Conservation (phyloP, 2,329 filamentous ascomycete species). For the Claviceps monticola region DNA sequence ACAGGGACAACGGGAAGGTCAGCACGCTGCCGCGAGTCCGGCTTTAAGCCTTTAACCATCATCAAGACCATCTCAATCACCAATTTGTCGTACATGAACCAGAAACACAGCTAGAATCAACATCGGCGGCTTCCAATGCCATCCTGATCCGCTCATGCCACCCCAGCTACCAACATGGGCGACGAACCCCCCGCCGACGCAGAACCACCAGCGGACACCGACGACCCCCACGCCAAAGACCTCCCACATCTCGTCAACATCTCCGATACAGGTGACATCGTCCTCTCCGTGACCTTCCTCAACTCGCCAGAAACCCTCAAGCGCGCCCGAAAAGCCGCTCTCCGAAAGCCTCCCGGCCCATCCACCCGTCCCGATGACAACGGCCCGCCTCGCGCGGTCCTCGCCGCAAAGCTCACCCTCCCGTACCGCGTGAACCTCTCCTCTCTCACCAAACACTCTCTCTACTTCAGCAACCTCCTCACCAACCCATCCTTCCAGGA, state of each 20-base stretch:
- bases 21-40: too few species aligned
- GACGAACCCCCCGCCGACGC: constrained; percentile 5
- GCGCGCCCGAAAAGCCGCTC: constrained; percentile 24
- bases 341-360: constrained; percentile 15
- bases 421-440: constrained; percentile 47
- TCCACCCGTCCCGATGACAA: constrained; percentile 3
- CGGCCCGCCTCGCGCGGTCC: constrained; percentile 8
- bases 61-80: too few species aligned
- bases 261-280: constrained; percentile 44
- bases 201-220: constrained; percentile 1
- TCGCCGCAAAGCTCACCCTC: constrained; percentile 24
- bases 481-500: constrained; percentile 51
- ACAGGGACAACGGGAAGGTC: too few species aligned
- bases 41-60: too few species aligned
- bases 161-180: background rate
- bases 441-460: constrained; percentile 45
- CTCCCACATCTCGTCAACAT: constrained; percentile 30
- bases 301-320: constrained; percentile 38
- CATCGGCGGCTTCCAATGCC: background rate
- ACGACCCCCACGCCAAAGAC: constrained; percentile 5
- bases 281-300: constrained; percentile 54
- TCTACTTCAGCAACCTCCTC: constrained; percentile 57
- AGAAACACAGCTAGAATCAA: background rate
- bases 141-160: background rate
- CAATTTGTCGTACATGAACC: too few species aligned